These are phyloP conservation scores for Aureobasidium pullulans DNA, from an alignment of 2,329 filamentous ascomycete genomes.

Conservation along the genomic window DNA sequence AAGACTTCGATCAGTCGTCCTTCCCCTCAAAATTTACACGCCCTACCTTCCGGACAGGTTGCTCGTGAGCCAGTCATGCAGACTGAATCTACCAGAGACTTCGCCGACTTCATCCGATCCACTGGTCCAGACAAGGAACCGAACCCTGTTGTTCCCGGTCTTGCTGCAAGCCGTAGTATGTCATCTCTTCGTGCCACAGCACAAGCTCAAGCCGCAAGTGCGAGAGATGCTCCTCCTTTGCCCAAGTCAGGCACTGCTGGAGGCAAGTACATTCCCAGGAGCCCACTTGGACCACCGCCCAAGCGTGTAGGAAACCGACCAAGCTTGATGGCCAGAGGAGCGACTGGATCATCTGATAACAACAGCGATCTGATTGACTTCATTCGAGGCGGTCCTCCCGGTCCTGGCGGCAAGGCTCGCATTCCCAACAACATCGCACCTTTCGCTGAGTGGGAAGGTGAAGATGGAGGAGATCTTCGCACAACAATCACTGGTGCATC, in stretches of 20 bases:
- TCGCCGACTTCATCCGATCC: slow-evolving; percentile 82
- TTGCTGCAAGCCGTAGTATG: slow-evolving; percentile 11
- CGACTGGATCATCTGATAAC: slow-evolving; percentile 62
- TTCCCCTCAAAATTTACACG: slow-evolving; percentile 25
- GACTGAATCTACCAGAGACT: slow-evolving; percentile 67
- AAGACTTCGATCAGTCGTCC: slow-evolving; percentile 24
- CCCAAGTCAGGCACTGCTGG: slow-evolving; percentile 6
- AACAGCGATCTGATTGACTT: slow-evolving; percentile 90
- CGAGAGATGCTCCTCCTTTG: background rate
- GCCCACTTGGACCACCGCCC: background rate
- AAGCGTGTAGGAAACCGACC: slow-evolving; percentile 6
- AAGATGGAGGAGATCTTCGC: background rate
- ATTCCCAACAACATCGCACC: slow-evolving; percentile 14
- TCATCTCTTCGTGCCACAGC: slow-evolving; percentile 7
- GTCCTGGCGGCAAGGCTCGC: slow-evolving; percentile 23
- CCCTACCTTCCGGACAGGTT: slow-evolving; percentile 27
- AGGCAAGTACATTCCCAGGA: slow-evolving; percentile 15
- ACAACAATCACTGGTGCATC: background rate
- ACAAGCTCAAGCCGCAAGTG: slow-evolving; percentile 8
- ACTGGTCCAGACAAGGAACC: slow-evolving; percentile 56
- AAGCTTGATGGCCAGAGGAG: slow-evolving; percentile 17
- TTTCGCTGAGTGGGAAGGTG: slow-evolving; percentile 5
- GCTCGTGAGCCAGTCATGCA: slow-evolving; percentile 68
- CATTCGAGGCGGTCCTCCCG: slow-evolving; percentile 75
- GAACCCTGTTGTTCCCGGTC: slow-evolving; percentile 14